A percentile compares a stretch with the other conserved stretches of the same genome.
These are phyloP conservation scores for Lotmaria passim DNA, from an alignment of 208 protist genomes.

Conservation along the genomic window DNA sequence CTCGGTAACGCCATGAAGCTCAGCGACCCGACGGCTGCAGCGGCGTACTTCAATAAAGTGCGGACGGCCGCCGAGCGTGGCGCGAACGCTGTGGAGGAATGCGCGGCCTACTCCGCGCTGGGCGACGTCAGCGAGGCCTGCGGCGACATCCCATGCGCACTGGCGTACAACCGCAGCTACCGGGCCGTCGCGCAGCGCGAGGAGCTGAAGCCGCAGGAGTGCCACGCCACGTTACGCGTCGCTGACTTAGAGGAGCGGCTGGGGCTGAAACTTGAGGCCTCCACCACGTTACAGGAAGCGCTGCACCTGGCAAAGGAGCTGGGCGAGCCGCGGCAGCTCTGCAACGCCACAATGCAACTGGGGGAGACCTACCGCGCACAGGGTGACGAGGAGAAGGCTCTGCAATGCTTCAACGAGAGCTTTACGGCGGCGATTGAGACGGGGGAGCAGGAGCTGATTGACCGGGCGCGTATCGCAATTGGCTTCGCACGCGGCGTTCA, in stretches of 20 bases:
- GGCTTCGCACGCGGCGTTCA: conserved; percentile 83
- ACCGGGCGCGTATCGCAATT: conserved; percentile 80
- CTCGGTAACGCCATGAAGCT: conserved; percentile 52
- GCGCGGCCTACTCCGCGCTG: conserved; percentile 64
- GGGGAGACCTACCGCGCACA: conserved; percentile 70
- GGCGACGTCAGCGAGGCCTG: conserved; percentile 75
- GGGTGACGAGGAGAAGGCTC: conserved; percentile 58
- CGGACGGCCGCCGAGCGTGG: conserved; percentile 51
- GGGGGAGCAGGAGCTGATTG: conserved; percentile 67
- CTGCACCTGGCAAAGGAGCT: conserved; percentile 74
- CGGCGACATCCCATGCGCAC: conserved; percentile 64
- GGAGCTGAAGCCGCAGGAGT: conserved; percentile 49
- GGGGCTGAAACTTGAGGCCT: conserved; percentile 64
- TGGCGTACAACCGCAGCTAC: conserved; percentile 75
- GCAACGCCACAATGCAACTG: conserved; percentile 81
- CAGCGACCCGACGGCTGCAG: conserved; percentile 37
- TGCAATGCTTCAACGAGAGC: conserved; percentile 77
- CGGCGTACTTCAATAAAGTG: conserved; percentile 61
- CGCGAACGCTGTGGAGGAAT: conserved; percentile 48
- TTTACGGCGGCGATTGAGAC: conserved; percentile 70
- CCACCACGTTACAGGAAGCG: conserved; percentile 63
- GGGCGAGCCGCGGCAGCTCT: conserved; percentile 66
- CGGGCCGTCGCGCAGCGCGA: conserved; percentile 55
- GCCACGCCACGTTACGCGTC: conserved; percentile 65
- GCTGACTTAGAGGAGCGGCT: conserved; percentile 86